Evolutionary conservation across 139 green algal species (phyloP), one percentile per base, ranked within the genome.

Genomic region (Picochlorum sp.): DNA sequence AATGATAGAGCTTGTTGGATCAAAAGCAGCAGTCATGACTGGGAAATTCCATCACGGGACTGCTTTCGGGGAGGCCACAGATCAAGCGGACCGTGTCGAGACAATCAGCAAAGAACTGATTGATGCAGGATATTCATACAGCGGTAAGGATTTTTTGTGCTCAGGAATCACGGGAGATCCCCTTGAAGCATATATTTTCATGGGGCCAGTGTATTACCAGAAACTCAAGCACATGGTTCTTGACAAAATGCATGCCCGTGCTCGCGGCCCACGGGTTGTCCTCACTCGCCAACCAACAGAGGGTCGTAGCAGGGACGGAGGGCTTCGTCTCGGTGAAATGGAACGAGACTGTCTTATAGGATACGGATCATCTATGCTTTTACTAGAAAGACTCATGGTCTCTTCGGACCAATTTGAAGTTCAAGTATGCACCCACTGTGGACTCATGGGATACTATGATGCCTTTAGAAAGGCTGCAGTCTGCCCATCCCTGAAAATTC

Each of bases 211-310:
- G 8, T 99, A 98, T 77, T 99, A 99, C 77, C 94, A 99, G 78
- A 97, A 97, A 84, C 86, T 99, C 10, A 99, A 99, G 86, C 94
- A 99, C 77, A 99, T 99, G 94, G 94, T 98, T 65, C 69, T 97
- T 59, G 94, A 99, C 76, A 99, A 99, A 82, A 96, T 99, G 90
- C 94, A 99, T 71, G 92, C 94, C 7, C 72, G 94, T 9, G 77
- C 87, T 6, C 70, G 82, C 1, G 89, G 89, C 4, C 89, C 89
- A 0, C 70, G 86, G 6, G 86, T 98, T 37, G 86, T 97, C 55
- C 84, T 99, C 15, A 99, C 94, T 10, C 72, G 94, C 10, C 94
- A 99, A 76, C 94, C 94, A 38, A 98, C 94, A 0, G 94, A 99
- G 75, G 94, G 94, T 4, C 83, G 94, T 45, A 83, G 72, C 5